phyloP scores from a whole-genome alignment of 768 basidiomycete species.

The Chalciporus sphaerocephalus region DNA sequence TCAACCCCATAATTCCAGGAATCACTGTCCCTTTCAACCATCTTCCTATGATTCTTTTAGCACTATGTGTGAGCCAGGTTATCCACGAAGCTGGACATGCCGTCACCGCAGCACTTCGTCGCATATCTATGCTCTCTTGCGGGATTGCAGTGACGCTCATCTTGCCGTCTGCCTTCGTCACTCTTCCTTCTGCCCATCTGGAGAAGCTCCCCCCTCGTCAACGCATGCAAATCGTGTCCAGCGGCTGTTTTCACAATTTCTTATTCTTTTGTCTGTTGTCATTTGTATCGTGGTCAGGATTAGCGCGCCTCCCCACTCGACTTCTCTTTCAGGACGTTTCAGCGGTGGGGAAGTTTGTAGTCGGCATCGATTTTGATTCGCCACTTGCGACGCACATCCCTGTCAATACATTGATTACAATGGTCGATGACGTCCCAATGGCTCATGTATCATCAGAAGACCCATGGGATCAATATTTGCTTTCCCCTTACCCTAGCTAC shows the following conservation, averaged over 20 bases:
- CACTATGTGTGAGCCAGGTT: conserved; percentile 62
- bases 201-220: conserved; percentile 35
- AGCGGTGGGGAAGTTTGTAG: conserved; percentile 49
- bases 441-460: conserved; percentile 26
- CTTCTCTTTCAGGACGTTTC: conserved; percentile 52
- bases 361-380: conserved; percentile 51
- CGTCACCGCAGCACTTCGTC: conserved; percentile 64
- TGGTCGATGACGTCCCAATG: conserved; percentile 60
- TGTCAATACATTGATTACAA: conserved; percentile 55
- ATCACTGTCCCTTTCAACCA: conserved; percentile 74
- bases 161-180: conserved; percentile 73
- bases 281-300: conserved; percentile 31
- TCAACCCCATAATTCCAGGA: conserved; percentile 62
- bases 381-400: conserved; percentile 54
- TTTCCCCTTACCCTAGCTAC: conserved; percentile 8
- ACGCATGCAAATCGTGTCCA: conserved; percentile 60
- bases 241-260: conserved; percentile 79
- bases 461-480: conserved; percentile 48
- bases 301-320: conserved; percentile 26
- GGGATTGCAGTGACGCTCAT: conserved; percentile 59
- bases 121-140: conserved; percentile 54
- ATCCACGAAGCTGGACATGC: conserved; percentile 82
- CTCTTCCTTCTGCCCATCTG: conserved; percentile 45
- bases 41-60: conserved; percentile 58
- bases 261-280: conserved; percentile 50